Conservation (phyloP, 805 yeast species). For the Ogataea henricii region DNA sequence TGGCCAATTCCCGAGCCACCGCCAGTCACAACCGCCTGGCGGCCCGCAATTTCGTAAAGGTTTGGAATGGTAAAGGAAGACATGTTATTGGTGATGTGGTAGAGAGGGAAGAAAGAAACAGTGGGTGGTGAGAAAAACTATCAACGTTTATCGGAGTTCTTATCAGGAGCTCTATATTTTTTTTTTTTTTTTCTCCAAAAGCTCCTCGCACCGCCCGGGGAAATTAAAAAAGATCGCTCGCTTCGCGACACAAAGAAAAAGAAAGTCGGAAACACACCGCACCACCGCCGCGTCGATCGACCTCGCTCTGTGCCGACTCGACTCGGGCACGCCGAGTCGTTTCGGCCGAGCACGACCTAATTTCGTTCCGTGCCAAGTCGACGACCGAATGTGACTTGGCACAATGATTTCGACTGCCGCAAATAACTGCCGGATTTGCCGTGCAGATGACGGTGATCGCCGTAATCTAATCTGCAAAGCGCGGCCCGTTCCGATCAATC, state of each 20-base stretch:
- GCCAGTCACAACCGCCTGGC: conserved; percentile 29
- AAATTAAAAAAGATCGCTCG: background rate
- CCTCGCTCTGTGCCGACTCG: too few relatives aligned
- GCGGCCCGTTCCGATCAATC: too few relatives aligned
- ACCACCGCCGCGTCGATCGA: background rate
- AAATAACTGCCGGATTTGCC: too few relatives aligned
- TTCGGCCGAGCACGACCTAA: too few relatives aligned
- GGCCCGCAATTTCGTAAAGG: conserved; percentile 22
- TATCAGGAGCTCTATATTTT: background rate
- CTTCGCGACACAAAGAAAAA: background rate
- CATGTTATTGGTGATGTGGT: conserved; percentile 11
- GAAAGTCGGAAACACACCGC: too few relatives aligned
- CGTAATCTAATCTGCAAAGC: too few relatives aligned
- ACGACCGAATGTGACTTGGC: too few relatives aligned
- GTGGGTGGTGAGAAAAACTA: background rate
- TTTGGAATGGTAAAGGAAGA: conserved; percentile 17
- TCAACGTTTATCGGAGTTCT: background rate
- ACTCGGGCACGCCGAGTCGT: too few relatives aligned
- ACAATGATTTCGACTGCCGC: too few relatives aligned
- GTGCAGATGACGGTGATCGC: too few relatives aligned
- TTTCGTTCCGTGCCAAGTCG: too few relatives aligned
- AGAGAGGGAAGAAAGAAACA: too few relatives aligned
- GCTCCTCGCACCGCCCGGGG: conserved; percentile 1
- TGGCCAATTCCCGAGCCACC: conserved; percentile 30
- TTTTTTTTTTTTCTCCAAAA: background rate